Evolutionary conservation across 768 basidiomycete species (phyloP), one percentile per base, ranked within the genome.

Genomic region (Termitomyces sp.): DNA sequence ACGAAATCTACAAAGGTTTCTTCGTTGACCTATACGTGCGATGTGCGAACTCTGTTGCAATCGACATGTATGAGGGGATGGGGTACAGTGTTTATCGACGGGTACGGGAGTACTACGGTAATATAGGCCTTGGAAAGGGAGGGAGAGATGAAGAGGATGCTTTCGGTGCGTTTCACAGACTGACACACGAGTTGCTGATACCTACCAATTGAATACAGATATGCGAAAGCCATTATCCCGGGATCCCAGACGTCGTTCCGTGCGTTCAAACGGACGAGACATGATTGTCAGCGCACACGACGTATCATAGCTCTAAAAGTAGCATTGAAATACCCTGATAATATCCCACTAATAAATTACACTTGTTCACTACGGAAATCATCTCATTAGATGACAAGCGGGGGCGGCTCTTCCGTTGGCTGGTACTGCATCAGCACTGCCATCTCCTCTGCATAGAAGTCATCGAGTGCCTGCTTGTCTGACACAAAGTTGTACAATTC

Each of bases 11-110:
- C 77, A 83, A 83, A 61, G 91, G 87, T 3, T 91, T 85, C 80
- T 98, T 96, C 67, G 94, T 98, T 48, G 97, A 98, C 72, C 82
- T 99, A 22, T 98, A 94, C 69, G 96, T 98, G 56, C 85, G 97
- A 52, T 94, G 91, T 66, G 87, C 87, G 58, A 97, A 96, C 64
- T 65, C 72, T 2, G 78, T 93, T 22, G 97, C 96, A 20, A 91
- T 96, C 58, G 79, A 76, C 20, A 89, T 99, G 89, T 98, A 98
- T 67, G 93, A 98, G 69, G 81, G 85, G 40, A 76, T 98, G 68
- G 95, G 93, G 12, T 99, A 99, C 66, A 93, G 89, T 67, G 93
- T 98, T 13, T 98, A 89, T 72, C 78, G 94, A 27, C 74, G 93
- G 60, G 95, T 99, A 50, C 82, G 86, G 60, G 93, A 94, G 71